Evolutionary conservation across 306 rosid genomes (phyloP).

Genomic region (Rosa rugosa): DNA sequence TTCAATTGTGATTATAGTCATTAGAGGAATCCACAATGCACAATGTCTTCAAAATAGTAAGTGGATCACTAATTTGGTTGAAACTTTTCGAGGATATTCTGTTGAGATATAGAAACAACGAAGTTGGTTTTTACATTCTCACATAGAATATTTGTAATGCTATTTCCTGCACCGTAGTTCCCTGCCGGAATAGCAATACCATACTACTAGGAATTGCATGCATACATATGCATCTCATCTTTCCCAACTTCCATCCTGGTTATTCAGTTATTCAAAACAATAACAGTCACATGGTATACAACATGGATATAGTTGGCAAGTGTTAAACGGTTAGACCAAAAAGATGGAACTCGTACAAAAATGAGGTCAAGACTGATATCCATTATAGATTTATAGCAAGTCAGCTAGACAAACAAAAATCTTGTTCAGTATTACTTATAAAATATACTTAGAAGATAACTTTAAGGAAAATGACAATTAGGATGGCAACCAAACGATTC

Average conservation of each 20-base stretch:
- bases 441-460: background rate
- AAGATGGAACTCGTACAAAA: background rate
- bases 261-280: too few species aligned
- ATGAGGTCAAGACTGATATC: background rate
- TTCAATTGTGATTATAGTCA: conserved; percentile 10
- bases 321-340: background rate
- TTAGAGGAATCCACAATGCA: background rate
- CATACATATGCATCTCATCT: background rate
- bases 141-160: too few species aligned
- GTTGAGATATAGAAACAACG: too few species aligned
- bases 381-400: background rate
- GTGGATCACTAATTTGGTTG: background rate
- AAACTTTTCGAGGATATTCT: too few species aligned
- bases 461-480: background rate
- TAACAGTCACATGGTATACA: background rate
- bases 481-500: background rate
- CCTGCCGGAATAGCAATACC: too few species aligned
- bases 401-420: background rate
- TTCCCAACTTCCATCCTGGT: background rate
- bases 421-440: background rate
- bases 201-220: background rate
- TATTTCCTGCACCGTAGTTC: background rate
- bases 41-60: background rate
- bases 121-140: too few species aligned
- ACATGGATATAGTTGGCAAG: background rate